A percentile compares a stretch with the other conserved stretches of the same genome.
Evolutionary conservation across 345 rosid species (phyloP).

Genomic region (Acer negundo): DNA sequence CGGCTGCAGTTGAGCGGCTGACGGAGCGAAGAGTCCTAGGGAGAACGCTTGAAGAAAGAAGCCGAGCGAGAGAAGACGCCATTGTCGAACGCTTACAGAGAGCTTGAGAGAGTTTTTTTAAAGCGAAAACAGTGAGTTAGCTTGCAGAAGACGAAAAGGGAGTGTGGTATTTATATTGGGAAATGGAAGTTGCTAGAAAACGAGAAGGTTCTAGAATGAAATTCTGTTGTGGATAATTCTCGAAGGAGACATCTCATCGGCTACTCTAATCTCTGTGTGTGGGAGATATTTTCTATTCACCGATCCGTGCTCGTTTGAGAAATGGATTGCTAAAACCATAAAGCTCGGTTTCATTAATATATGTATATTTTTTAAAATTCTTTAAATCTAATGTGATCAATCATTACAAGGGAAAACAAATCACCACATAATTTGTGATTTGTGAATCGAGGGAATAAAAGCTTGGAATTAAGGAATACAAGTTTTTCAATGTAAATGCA

Average conservation of each 20-base stretch:
- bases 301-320: too few species aligned
- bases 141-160: neutral
- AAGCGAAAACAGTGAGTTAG: neutral
- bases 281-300: too few species aligned
- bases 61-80: conserved; percentile 49
- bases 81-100: neutral
- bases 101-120: neutral
- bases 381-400: too few species aligned
- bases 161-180: neutral
- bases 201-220: conserved; percentile 33
- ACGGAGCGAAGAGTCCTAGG: conserved; percentile 17
- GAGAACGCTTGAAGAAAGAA: conserved; percentile 29
- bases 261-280: too few species aligned
- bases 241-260: conserved; percentile 16
- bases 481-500: too few species aligned
- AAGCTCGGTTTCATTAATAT: too few species aligned
- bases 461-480: too few species aligned
- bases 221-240: conserved; percentile 32
- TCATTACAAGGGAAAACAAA: too few species aligned
- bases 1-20: conserved; percentile 19
- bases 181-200: conserved; percentile 19
- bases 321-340: too few species aligned
- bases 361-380: too few species aligned
- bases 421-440: too few species aligned
- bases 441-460: too few species aligned